Base-by-base conservation (phyloP, 2,329 filamentous ascomycete species). In the Penicillium sp. region DNA sequence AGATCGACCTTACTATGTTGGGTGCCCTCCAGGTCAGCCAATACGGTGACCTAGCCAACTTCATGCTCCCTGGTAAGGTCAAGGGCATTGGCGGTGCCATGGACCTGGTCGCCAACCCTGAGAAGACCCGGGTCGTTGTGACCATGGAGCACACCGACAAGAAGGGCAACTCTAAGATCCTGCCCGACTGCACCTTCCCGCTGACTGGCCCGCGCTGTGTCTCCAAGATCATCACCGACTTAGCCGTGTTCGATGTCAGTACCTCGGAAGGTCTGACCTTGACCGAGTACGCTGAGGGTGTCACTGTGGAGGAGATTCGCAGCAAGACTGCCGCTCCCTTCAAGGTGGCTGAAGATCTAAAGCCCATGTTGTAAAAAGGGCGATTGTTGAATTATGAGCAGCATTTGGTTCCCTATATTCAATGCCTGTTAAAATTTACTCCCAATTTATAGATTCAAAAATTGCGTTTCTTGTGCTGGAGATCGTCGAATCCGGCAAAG, bases 121-220 rank as follows among this genome's bases (percentile, higher is more conserved):
- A 79, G 51, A 75, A 76, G 51, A 95, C 89, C 21, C 93, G 93
- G 75, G 89, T 96, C 13, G 90, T 96, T 2, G 87, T 95, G 36
- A 90, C 90, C 3, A 95, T 94, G 84, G 90, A 96, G 69, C 90
- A 96, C 71, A 93, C 87, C 9, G 90, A 94, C 63, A 95, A 94
- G 80, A 93, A 94, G 74, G 90, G 90, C 45, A 84, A 86, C 63
- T 78, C 90, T 43, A 96, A 96, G 83, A 94, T 96, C 62, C 78
- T 96, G 54, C 88, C 90, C 75, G 86, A 95, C 71, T 95, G 90
- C 70, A 86, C 87, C 43, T 91, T 96, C 71, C 90, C 90, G n/a
- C 71, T 96, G 60, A 96, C 90, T 1, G 90, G 90, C 27, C 85
- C 84, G 53, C 78, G 85, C 19, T 94, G 87, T 54, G 90, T 95